Base-by-base conservation (phyloP, 2,329 filamentous ascomycete genomes). In the Arthrobotrys musiformis region DNA sequence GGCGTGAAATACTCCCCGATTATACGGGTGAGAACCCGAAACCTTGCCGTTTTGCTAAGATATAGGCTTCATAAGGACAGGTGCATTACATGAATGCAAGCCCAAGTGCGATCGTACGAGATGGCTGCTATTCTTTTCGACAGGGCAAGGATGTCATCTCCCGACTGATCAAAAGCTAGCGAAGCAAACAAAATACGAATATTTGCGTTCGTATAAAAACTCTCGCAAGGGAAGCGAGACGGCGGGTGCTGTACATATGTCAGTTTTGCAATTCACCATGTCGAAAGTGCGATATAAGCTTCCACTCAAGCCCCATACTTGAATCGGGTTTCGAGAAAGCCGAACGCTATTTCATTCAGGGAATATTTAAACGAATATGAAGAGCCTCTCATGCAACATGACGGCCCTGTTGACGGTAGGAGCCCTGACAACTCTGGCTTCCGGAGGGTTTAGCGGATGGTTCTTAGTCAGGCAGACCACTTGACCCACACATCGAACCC, bases 401-500 rank as follows among this genome's bases (percentile, higher is more conserved):
- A 37, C 30, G 28, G 50, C 13, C 3, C 42, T 62, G 30, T 7
- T 26, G 3, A 19, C 50, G 33, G 15, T 19, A 11, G 19, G n/a
- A 22, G 7, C 2, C 22, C 9, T 3, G 13, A 48, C 8, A 58
- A 26, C 54, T 58, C 46, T 64, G 30, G 19, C 35, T 7, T 54
- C 54, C 68, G 68, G 68, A 72, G 68, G 35, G 58, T 72, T 72
- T 56, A 61, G 58, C 68, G 68, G 68, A 72, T 17, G 26, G 11
- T 63, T 64, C 40, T 58, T 26, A 22, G 56, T 63, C 60, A 48
- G 35, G 54, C 26, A 35, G 28, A 15, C 54, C 26, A 7, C 9
- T 22, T 24, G 26, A 28, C 5, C 5, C 11, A 40, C 11, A 40
- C 15, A 19, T 37, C 28, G 22, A 40, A 26, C 44, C n/a, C 40